phyloP scores from a whole-genome alignment of 2,329 filamentous ascomycete genomes.

The Aspergillus puulaauensis region DNA sequence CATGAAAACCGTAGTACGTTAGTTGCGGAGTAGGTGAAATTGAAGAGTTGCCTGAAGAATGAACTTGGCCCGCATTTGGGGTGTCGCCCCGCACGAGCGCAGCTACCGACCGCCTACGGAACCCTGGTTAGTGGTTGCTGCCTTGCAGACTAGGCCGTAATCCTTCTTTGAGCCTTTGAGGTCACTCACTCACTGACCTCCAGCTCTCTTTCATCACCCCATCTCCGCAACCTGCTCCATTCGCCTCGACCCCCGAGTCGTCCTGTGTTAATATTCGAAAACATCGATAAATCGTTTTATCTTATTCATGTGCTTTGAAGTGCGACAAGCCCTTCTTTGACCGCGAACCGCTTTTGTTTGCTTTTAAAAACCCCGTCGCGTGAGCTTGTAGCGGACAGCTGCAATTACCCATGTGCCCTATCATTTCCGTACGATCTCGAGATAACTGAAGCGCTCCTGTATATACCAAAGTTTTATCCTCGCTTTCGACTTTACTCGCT shows the following conservation, averaged over 20 bases:
- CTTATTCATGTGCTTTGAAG: neutral
- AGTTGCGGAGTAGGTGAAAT: neutral
- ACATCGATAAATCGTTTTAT: neutral
- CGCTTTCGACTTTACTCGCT: neutral
- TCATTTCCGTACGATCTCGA: neutral
- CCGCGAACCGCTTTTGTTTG: neutral
- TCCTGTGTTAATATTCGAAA: neutral
- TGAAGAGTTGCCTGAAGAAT: neutral
- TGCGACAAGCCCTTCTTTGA: neutral
- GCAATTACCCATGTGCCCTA: neutral
- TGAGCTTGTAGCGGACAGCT: slow-evolving; percentile 4
- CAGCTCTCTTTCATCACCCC: slow-evolving; percentile 17
- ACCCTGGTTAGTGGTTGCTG: slow-evolving; percentile 6
- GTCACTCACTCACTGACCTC: neutral
- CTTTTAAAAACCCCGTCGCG: slow-evolving; percentile 3
- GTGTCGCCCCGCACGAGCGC: slow-evolving; percentile 15
- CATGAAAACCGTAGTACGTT: neutral
- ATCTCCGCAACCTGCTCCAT: slow-evolving; percentile 1
- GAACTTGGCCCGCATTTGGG: slow-evolving; percentile 9
- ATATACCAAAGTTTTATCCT: neutral
- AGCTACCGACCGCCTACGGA: slow-evolving; percentile 12
- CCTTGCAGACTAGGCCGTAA: slow-evolving; percentile 15
- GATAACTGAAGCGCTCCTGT: neutral
- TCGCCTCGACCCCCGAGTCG: neutral
- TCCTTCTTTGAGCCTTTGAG: slow-evolving; percentile 14